A percentile compares a stretch with the other conserved stretches of the same genome.
Evolutionary conservation across 73 alveolate genomes (phyloP).

Genomic region (Breviolum minutum): DNA sequence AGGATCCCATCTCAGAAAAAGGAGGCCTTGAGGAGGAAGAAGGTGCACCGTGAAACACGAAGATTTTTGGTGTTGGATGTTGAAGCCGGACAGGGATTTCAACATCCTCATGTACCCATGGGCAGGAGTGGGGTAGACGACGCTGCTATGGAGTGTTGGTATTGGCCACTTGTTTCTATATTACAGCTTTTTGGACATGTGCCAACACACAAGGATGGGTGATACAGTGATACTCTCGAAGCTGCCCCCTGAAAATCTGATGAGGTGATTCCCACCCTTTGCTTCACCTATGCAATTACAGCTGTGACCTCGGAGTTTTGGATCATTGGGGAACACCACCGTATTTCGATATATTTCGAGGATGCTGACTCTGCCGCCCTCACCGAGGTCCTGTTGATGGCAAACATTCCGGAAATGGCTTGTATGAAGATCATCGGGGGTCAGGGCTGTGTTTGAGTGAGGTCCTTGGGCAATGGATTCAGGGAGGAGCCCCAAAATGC

Average conservation of each 20-base stretch:
- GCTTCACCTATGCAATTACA: not conserved
- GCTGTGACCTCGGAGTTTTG: not conserved
- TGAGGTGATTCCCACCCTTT: not conserved
- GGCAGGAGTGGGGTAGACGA: constrained; percentile 47
- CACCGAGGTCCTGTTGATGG: constrained; percentile 38
- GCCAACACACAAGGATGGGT: no score
- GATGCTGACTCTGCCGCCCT: no score
- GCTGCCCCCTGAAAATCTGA: not conserved
- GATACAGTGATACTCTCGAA: no score
- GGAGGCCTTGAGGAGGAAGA: constrained; percentile 46
- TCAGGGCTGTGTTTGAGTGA: not conserved
- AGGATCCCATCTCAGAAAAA: constrained; percentile 59
- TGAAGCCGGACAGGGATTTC: not conserved
- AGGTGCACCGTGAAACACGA: not conserved
- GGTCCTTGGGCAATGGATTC: not conserved
- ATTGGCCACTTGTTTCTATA: not conserved
- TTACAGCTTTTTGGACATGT: not conserved
- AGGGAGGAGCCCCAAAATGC: constrained; percentile 11
- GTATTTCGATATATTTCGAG: no score
- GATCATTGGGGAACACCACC: not conserved
- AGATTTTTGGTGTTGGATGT: not conserved
- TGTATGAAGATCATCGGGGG: constrained; percentile 34
- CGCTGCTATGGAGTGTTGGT: constrained; percentile 19
- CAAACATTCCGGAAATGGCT: not conserved
- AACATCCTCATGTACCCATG: not conserved